Evolutionary conservation across 495 filamentous ascomycete species (phyloP), one percentile per base, ranked within the genome.

Genomic region (Penicillium dipodomyicola): DNA sequence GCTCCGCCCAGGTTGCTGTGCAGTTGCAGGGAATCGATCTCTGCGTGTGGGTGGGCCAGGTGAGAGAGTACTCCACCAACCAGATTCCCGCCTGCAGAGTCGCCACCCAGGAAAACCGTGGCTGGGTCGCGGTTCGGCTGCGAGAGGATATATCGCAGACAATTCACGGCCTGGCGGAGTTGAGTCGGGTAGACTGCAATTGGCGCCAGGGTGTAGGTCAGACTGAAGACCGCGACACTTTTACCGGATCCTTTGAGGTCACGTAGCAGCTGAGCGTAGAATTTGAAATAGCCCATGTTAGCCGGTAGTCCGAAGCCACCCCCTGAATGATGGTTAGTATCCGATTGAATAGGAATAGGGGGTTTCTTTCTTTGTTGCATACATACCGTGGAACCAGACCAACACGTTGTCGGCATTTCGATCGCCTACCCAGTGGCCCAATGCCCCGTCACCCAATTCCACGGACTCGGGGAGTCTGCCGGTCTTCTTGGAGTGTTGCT

Each of bases 1-100:
- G 78, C 77, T 7, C 77, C 83, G 9, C 67, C 70, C 23, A 87
- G 67, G 2, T 63, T 56, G 9, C 39, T 49, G 5, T 44, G 45
- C 0, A 73, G 30, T 0, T 29, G 14, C 1, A 79, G 20, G 0
- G 67, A 64, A 7, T 74, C 63, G 49, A 84, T 75, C 4, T 68
- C 63, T 3, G 82, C 78, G 59, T 87, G 83, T 0, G 86, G 82
- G 61, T 87, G 84, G 0, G 81, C 67, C 20, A 85, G 62, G 59
- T 89, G 86, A 1, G 80, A 82, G 4, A 88, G 71, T 5, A 89
- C 68, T 11, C 76, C 75, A 27, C 82, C 62, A 29, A 76, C 73
- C 0, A 89, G 71, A 51, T 87, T 87, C 4, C 76, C 86, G 54
- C 86, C 85, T 0, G 86, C 86, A 1, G 84, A 87, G 71, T 89